phyloP scores from a whole-genome alignment of 2,329 filamentous ascomycete species.

The Coniella lustricola region DNA sequence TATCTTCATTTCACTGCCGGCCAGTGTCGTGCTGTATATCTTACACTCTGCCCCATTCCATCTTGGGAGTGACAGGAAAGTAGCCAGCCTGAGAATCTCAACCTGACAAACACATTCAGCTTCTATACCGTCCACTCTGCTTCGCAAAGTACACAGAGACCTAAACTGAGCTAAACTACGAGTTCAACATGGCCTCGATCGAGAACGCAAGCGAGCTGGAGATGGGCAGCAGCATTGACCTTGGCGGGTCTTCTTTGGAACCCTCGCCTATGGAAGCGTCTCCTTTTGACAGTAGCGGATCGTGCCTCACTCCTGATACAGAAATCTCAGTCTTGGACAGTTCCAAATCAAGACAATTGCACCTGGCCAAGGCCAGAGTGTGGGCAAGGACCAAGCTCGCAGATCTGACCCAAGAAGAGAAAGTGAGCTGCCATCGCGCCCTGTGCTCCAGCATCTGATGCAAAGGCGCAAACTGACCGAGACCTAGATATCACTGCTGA shows the following conservation, averaged over 20 bases:
- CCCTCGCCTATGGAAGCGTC: slow-evolving; percentile 20
- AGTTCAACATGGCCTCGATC: slow-evolving; percentile 19
- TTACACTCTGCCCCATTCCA: too few relatives aligned
- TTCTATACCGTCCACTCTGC: too few relatives aligned
- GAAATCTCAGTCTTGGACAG: slow-evolving; percentile 41
- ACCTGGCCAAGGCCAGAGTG: slow-evolving; percentile 31
- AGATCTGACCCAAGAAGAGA: slow-evolving; percentile 49
- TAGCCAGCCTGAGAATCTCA: too few relatives aligned
- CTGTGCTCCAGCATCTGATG: too few relatives aligned
- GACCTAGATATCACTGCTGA: slow-evolving; percentile 48
- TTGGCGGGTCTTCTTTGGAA: slow-evolving; percentile 28
- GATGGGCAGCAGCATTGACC: slow-evolving; percentile 27
- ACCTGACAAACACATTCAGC: neutral
- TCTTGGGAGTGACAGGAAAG: too few relatives aligned
- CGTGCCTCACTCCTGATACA: slow-evolving; percentile 41
- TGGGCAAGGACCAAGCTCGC: slow-evolving; percentile 43
- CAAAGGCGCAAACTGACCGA: slow-evolving; percentile 11
- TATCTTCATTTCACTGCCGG: too few relatives aligned
- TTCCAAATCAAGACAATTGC: slow-evolving; percentile 30
- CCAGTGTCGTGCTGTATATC: too few relatives aligned
- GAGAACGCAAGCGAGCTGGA: slow-evolving; percentile 24
- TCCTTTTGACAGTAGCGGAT: slow-evolving; percentile 28
- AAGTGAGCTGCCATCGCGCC: slow-evolving; percentile 33
- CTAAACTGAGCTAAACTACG: too few relatives aligned
- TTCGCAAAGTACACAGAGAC: too few relatives aligned